Percentiles rank a stretch among this genome's conserved stretches.
phyloP scores from a whole-genome alignment of 2,329 filamentous ascomycete genomes.

The Fusarium nisikadoi region DNA sequence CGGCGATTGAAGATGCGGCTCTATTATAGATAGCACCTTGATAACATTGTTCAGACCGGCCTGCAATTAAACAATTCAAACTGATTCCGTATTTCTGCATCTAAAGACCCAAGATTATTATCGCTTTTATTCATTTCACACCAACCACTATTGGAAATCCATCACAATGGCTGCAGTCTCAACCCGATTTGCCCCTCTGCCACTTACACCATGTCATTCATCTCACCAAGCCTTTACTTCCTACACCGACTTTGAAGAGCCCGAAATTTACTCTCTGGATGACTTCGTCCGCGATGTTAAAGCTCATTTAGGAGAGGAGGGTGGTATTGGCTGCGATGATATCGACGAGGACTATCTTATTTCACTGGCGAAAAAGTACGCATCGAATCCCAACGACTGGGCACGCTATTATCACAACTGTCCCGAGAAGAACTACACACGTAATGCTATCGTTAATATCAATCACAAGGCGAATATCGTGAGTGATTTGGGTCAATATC shows the following conservation, averaged over 20 bases:
- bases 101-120: neutral
- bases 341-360: conserved; percentile 13
- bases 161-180: conserved; percentile 11
- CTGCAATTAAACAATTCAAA: neutral
- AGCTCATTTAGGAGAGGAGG: neutral
- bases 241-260: neutral
- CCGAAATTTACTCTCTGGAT: neutral
- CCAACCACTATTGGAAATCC: fast-evolving
- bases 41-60: neutral
- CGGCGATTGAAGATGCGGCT: neutral
- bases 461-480: conserved; percentile 16
- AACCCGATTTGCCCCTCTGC: neutral
- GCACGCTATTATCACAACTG: conserved; percentile 15
- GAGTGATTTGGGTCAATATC: fast-evolving
- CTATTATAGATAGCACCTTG: neutral
- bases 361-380: neutral
- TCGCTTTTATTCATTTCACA: too few relatives aligned
- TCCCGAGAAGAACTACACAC: conserved; percentile 9
- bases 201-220: neutral
- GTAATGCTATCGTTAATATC: conserved; percentile 4
- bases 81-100: fast-evolving
- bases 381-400: conserved; percentile 13
- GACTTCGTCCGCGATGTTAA: neutral
- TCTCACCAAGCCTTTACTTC: neutral
- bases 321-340: conserved; percentile 6